A percentile compares a stretch with the other conserved stretches of the same genome.
These are phyloP conservation scores for Roridomyces roridus DNA, from an alignment of 768 basidiomycete species.

Conservation along the genomic window DNA sequence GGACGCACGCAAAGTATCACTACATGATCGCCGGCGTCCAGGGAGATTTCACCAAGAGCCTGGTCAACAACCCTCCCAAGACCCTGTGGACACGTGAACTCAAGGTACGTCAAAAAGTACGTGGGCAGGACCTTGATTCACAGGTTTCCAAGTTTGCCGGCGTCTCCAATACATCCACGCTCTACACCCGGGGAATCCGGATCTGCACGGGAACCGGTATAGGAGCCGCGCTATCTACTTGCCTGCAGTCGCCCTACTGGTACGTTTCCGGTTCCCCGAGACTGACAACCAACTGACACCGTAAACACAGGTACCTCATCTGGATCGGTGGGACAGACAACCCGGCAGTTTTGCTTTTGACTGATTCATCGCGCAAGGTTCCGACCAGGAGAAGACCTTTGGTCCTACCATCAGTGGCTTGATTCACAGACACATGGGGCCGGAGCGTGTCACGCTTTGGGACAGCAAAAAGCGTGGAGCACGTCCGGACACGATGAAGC, in stretches of 20 bases:
- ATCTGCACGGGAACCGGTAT: slow-evolving; percentile 86
- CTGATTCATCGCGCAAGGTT: slow-evolving; percentile 50
- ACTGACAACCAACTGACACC: neutral
- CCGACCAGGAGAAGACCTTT: slow-evolving; percentile 79
- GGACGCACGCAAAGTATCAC: slow-evolving; percentile 74
- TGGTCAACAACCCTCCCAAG: slow-evolving; percentile 54
- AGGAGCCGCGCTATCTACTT: slow-evolving; percentile 79
- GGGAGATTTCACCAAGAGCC: slow-evolving; percentile 78
- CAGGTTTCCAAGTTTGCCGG: slow-evolving; percentile 64
- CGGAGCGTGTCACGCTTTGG: slow-evolving; percentile 79
- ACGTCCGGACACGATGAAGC: slow-evolving; percentile 79
- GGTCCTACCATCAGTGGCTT: slow-evolving; percentile 76
- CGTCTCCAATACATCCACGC: slow-evolving; percentile 78
- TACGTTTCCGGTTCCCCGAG: slow-evolving; percentile 35
- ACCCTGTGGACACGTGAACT: slow-evolving; percentile 81
- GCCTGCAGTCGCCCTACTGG: slow-evolving; percentile 79
- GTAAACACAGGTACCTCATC: slow-evolving; percentile 66
- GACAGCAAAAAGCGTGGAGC: slow-evolving; percentile 78
- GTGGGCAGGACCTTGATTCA: slow-evolving; percentile 6
- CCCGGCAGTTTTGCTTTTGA: slow-evolving; percentile 4
- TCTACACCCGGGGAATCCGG: slow-evolving; percentile 83
- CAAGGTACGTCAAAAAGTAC: slow-evolving; percentile 55
- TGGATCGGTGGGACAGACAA: slow-evolving; percentile 63
- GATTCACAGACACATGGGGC: slow-evolving; percentile 72
- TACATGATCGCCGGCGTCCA: slow-evolving; percentile 83